phyloP scores from a whole-genome alignment of 768 basidiomycete genomes.

The Termitomyces sp. region DNA sequence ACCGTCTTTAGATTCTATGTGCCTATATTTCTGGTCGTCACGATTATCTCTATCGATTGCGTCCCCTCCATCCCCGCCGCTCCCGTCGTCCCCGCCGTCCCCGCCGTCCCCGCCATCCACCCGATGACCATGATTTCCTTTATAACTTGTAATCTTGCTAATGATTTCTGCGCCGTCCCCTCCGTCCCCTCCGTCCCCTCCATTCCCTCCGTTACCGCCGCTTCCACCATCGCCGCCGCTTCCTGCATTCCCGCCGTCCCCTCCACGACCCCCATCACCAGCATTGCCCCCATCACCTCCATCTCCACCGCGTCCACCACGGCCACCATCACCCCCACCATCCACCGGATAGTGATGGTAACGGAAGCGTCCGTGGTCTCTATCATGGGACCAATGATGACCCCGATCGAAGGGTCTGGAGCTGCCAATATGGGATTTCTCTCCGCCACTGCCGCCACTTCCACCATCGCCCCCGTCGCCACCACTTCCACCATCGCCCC shows the following conservation, averaged over 20 bases:
- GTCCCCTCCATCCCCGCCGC: neutral
- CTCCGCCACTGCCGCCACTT: neutral
- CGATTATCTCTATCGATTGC: neutral
- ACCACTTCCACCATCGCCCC: neutral
- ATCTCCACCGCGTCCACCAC: neutral
- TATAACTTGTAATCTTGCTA: neutral
- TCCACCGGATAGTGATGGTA: too few species aligned
- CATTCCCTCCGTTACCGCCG: too few species aligned
- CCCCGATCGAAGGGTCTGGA: too few species aligned
- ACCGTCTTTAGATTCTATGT: neutral
- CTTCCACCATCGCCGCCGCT: neutral
- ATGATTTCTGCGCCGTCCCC: neutral
- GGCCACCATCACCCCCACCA: neutral
- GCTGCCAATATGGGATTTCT: neutral
- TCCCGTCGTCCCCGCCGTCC: neutral
- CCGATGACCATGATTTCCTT: neutral
- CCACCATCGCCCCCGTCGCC: neutral
- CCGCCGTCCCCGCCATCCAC: neutral
- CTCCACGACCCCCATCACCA: neutral
- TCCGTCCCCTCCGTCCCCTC: neutral
- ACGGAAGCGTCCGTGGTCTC: too few species aligned
- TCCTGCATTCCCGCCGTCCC: neutral
- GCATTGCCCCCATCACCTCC: conserved; percentile 1
- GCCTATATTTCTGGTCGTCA: neutral
- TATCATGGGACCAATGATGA: too few species aligned